Evolutionary conservation across 2,329 filamentous ascomycete species (phyloP), one percentile per base, ranked within the genome.

Genomic region (Calonectria pauciramosa): DNA sequence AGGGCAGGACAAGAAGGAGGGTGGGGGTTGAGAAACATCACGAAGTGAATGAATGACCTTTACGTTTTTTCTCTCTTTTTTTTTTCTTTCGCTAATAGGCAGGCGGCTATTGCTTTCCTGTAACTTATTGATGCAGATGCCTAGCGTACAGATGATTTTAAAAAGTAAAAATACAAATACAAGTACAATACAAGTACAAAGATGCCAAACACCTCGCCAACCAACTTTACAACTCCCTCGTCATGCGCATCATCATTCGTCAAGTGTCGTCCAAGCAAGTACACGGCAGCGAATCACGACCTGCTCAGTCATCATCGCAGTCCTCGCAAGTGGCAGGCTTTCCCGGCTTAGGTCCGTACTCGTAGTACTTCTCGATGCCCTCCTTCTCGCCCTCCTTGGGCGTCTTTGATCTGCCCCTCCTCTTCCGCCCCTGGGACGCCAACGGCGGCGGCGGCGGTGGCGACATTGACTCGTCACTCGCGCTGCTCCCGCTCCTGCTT

Each of bases 291-390:
- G 20, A 34, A 56, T n/a, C 16, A 32, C 30, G 3, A 16, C 20
- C n/a, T 10, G 20, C 44, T 47, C 44, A 47, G 44, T 63, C 56
- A 63, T 63, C 56, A 5, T 63, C 56, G 23, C 56, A 63, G 23
- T 63, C 56, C 36, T 63, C 56, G 41, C 60, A 49, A 16, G 30
- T 65, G 11, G 5, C 38, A 20, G 18, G 23, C 26, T 76, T 73
- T 2, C 72, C 63, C 28, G 65, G 36, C 59, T 52, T 59, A 8
- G 70, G 70, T 2, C 51, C 64, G 44, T 73, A 76, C 34, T 74
- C 72, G 38, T 79, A 78, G 16, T 71, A 71, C 23, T 70, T 60
- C 11, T 72, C 74, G 23, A 70, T 16, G 16, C 18, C 54, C 16
- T 66, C 56, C 38, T 20, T n/a, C 28, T 26, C 32, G 38, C 38